Conservation (phyloP, 352 stramenopile species). For the Globisporangium camurandrum region DNA sequence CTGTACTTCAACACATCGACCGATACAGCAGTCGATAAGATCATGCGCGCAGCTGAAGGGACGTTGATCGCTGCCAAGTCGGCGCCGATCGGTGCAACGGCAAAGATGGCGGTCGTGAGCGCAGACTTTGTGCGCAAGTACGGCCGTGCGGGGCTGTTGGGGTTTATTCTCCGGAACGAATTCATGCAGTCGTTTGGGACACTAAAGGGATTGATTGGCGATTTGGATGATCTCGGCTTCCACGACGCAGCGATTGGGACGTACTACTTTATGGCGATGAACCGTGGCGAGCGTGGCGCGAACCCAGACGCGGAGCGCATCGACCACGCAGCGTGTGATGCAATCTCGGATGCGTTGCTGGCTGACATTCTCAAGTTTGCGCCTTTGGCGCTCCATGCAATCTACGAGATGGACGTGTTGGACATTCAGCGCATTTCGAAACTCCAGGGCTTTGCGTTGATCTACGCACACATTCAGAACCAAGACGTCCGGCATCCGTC, state of each 20-base stretch:
- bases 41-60: constrained; percentile 69
- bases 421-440: constrained; percentile 81
- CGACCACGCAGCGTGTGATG: constrained; percentile 41
- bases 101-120: constrained; percentile 81
- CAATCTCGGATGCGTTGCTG: constrained; percentile 65
- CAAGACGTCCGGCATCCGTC: constrained; percentile 77
- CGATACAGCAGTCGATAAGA: constrained; percentile 82
- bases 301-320: constrained; percentile 56
- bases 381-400: constrained; percentile 69
- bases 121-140: constrained; percentile 84
- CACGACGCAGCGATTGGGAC: constrained; percentile 80
- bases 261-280: constrained; percentile 89
- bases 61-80: constrained; percentile 73
- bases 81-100: constrained; percentile 68
- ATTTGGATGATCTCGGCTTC: constrained; percentile 74
- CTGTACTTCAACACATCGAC: constrained; percentile 73
- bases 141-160: constrained; percentile 61
- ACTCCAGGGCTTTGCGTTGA: constrained; percentile 68
- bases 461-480: constrained; percentile 78
- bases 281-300: constrained; percentile 68
- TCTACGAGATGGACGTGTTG: constrained; percentile 79
- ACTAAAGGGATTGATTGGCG: constrained; percentile 67
- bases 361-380: constrained; percentile 67
- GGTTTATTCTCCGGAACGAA: constrained; percentile 82
- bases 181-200: constrained; percentile 88